phyloP scores from a whole-genome alignment of 345 rosid genomes.

The Litchi chinensis region DNA sequence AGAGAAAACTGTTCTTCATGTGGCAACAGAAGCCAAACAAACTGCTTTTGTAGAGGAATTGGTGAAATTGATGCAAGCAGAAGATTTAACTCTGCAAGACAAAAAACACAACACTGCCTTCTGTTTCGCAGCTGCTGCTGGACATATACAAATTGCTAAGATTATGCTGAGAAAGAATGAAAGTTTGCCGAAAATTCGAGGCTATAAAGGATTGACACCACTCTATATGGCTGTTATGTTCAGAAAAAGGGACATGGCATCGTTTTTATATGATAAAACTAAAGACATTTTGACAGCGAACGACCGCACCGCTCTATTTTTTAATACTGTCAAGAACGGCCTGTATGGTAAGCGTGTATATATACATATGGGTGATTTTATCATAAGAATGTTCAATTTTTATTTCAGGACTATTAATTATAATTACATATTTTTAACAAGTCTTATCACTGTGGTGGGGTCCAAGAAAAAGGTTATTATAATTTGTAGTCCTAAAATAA shows the following conservation, averaged over 20 bases:
- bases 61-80: not conserved
- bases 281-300: not conserved
- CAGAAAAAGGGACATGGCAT: not conserved
- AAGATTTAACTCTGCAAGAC: slow-evolving; percentile 1
- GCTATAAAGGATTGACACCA: not conserved
- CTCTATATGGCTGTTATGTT: not conserved
- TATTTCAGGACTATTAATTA: no score
- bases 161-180: not conserved
- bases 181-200: not conserved
- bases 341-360: not conserved
- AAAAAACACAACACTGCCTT: slow-evolving; percentile 3
- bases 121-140: slow-evolving; percentile 3
- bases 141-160: not conserved
- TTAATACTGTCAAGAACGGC: not conserved
- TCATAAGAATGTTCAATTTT: no score
- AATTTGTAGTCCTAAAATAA: no score
- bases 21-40: slow-evolving; percentile 9
- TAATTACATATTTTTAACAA: no score
- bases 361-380: no score
- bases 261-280: not conserved
- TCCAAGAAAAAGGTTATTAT: no score
- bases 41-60: not conserved
- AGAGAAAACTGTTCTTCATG: slow-evolving; percentile 2
- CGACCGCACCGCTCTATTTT: not conserved
- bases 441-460: no score